Conservation (phyloP, 2,329 filamentous ascomycete genomes). For the Exophiala sp. region DNA sequence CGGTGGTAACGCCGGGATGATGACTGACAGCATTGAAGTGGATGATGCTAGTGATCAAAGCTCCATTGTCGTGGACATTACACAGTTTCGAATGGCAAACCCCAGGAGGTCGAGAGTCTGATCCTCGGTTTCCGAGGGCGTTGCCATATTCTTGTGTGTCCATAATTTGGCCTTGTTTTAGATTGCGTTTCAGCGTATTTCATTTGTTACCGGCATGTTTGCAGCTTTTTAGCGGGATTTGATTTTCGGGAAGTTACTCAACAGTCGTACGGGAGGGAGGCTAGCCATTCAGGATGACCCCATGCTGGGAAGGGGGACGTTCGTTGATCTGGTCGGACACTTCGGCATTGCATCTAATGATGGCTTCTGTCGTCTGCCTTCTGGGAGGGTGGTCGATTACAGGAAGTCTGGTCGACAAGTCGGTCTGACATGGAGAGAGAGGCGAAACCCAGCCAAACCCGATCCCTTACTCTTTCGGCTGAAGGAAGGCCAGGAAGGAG, state of each 20-base stretch:
- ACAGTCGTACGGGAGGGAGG: no score
- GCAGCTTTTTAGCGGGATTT: conserved; percentile 10
- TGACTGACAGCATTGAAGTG: conserved; percentile 25
- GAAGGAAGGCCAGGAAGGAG: no score
- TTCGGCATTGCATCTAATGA: not conserved
- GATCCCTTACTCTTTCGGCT: no score
- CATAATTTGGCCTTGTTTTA: conserved; percentile 10
- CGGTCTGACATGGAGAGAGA: no score
- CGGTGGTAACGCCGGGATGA: not conserved
- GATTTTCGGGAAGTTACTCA: no score
- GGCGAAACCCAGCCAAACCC: no score
- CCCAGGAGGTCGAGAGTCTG: conserved; percentile 14
- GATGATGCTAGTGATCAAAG: conserved; percentile 26
- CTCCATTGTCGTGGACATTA: conserved; percentile 25
- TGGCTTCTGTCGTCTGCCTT: no score
- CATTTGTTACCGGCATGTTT: conserved; percentile 8
- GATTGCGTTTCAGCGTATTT: conserved; percentile 15
- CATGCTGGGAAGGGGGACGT: no score
- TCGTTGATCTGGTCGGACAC: not conserved
- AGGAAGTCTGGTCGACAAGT: no score
- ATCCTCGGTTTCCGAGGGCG: not conserved
- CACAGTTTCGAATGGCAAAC: conserved; percentile 21
- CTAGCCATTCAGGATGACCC: not conserved
- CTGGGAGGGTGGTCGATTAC: no score
- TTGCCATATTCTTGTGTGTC: not conserved